Evolutionary conservation across 345 rosid species (phyloP), one percentile per base, ranked within the genome.

Genomic region (Euphorbia pulcherrima): DNA sequence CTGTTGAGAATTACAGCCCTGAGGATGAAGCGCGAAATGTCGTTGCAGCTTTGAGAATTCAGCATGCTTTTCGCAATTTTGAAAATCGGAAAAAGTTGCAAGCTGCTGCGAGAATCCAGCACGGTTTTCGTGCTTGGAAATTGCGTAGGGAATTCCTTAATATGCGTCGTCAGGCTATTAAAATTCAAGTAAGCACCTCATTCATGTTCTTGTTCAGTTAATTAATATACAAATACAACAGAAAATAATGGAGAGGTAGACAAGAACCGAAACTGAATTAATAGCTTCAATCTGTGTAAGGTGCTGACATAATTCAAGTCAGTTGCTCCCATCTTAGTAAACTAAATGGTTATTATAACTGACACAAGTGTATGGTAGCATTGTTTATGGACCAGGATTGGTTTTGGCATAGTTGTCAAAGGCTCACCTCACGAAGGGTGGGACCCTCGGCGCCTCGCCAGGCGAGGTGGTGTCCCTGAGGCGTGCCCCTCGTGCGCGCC

Each of bases 21-120:
- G 97, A 86, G 78, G 87, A 81, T 26, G 99, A 91, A 70, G 93
- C 97, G 18, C 74, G 78, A 59, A 53, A 39, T 74, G 91, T 91
- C 74, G 78, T 94, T 40, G 97, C 99, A 8, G 99, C 97, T 0
- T 71, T 94, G 96, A 91, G 77, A 84, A 91, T 94, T 80, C 99
- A 94, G 74, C 87, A 89, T 74, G 99, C 99, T 21, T 94, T 80
- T 69, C 99, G 96, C 62, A 87, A 87, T 64, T 83, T 46, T 44
- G 97, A 86, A 10, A 69, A 78, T 1, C 81, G 76, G 58, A 94
- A 85, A 80, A 89, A 74, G 79, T 76, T 94, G 86, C 85, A 84
- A 51, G 97, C 99, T 14, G 99, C 93, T 73, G 90, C 67, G 26
- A 84, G 75, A 59, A 94, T 94, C 66, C 99, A 94, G 70, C 78